Percentiles rank a stretch among this genome's conserved stretches.
Evolutionary conservation across 345 rosid species (phyloP).

Genomic region (Arabidopsis arenosa): DNA sequence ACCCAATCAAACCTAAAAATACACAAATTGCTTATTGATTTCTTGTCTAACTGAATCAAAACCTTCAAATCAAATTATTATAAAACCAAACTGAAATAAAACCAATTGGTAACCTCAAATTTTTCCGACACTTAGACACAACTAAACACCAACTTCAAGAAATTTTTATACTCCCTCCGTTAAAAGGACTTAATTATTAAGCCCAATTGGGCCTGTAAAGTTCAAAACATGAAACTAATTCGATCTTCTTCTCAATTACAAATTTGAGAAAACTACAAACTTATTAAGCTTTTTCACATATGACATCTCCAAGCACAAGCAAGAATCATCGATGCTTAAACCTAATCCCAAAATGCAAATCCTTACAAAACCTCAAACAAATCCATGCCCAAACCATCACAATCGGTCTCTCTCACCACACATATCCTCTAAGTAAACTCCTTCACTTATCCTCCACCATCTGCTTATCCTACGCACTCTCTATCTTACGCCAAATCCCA

Average conservation of each 20-base stretch:
- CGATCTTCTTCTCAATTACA: not conserved
- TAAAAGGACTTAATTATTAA: not conserved
- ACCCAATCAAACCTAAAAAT: not conserved
- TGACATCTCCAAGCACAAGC: slow-evolving; percentile 57
- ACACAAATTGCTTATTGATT: not conserved
- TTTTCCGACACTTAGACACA: not conserved
- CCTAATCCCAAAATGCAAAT: slow-evolving; percentile 54
- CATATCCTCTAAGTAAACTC: slow-evolving; percentile 69
- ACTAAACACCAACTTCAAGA: not conserved
- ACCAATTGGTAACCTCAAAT: not conserved
- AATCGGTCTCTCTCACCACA: slow-evolving; percentile 58
- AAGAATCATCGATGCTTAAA: slow-evolving; percentile 50
- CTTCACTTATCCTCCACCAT: slow-evolving; percentile 53
- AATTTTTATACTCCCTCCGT: not conserved
- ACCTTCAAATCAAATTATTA: not conserved
- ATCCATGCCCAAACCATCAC: slow-evolving; percentile 58
- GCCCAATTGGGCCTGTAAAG: not conserved
- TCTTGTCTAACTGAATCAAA: not conserved
- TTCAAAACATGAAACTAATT: not conserved
- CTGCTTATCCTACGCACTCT: slow-evolving; percentile 51
- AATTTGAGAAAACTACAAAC: not conserved
- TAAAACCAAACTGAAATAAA: not conserved
- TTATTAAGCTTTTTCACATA: not conserved
- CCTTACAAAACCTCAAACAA: slow-evolving; percentile 53
- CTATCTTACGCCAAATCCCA: slow-evolving; percentile 55